Percentiles rank a stretch among this genome's conserved stretches.
Evolutionary conservation across 257 asterid genomes (phyloP).

Genomic region (Solanum clarkiae): DNA sequence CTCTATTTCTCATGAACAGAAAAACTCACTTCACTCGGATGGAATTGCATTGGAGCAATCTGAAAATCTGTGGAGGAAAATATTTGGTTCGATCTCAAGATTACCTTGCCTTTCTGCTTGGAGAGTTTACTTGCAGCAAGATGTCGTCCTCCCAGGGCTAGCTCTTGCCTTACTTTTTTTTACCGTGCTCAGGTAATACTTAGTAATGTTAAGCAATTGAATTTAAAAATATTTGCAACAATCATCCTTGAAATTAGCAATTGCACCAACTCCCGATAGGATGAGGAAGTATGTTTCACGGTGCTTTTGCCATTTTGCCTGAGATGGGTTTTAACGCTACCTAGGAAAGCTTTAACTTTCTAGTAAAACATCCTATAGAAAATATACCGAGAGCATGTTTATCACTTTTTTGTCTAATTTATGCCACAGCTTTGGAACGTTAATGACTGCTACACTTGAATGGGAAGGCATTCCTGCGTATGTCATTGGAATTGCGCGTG

Average conservation of each 20-base stretch:
- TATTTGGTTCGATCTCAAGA: slow-evolving; percentile 15
- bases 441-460: slow-evolving; percentile 84
- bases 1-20: slow-evolving; percentile 9
- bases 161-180: slow-evolving; percentile 71
- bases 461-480: slow-evolving; percentile 92
- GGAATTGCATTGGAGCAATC: slow-evolving; percentile 5
- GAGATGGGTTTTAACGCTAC: not conserved
- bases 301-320: not conserved
- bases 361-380: not conserved
- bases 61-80: slow-evolving; percentile 9
- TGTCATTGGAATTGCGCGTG: slow-evolving; percentile 77
- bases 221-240: not conserved
- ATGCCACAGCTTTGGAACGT: slow-evolving; percentile 64
- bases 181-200: slow-evolving; percentile 62
- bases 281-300: not conserved
- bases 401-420: not conserved
- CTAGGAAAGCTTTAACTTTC: not conserved
- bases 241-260: not conserved
- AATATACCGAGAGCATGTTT: not conserved
- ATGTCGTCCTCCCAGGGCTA: slow-evolving; percentile 65
- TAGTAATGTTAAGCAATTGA: not conserved
- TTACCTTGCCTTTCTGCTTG: slow-evolving; percentile 55
- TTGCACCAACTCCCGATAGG: not conserved
- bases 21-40: not conserved
- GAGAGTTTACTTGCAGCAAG: slow-evolving; percentile 64